Evolutionary conservation across 768 basidiomycete genomes (phyloP), one percentile per base, ranked within the genome.

Genomic region (Mycena rebaudengoi): DNA sequence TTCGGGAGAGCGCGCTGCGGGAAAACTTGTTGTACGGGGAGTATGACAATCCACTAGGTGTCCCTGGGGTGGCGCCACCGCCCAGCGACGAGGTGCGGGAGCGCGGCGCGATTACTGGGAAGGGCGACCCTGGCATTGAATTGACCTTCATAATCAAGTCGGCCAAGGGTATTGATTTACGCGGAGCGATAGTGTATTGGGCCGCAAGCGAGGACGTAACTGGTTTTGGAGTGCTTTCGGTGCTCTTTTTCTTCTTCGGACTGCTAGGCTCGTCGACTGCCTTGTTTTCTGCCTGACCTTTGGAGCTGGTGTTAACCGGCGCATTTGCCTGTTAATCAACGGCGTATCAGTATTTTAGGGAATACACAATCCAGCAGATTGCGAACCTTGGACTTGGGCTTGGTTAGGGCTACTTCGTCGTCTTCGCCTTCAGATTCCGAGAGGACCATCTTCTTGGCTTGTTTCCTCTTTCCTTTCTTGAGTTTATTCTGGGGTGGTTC

Each of bases 111-210:
- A 52, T 28, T 0, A 75, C 69, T 30, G 79, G 70, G 71, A 86
- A 88, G 0, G 88, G 90, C 11, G 91, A 90, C 55, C 80, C 85
- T 16, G 90, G 88, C 61, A 85, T 80, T 1, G 90, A 87, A 70
- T 88, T 89, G 29, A 87, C 91, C 56, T 87, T 88, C 48, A 86
- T 85, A 64, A 93, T 91, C 65, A 92, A 85, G 73, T 92, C 92
- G 49, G 87, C 84, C 89, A 94, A 90, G 5, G 90, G 85, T 3
- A 87, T 86, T 23, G 82, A 74, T 66, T 82, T 88, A 52, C 79
- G 78, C 4, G 85, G 78, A n/a, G 83, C 83, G 62, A 86, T 79
- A 46, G 84, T 82, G 63, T 85, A 82, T 7, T 76, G 76, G 20
- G 79, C 74, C 51, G 75, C 69, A 28, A 77, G 73, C 64, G 63